Evolutionary conservation across 139 green algal species (phyloP).

Genomic region (Chlamydomonas urium): DNA sequence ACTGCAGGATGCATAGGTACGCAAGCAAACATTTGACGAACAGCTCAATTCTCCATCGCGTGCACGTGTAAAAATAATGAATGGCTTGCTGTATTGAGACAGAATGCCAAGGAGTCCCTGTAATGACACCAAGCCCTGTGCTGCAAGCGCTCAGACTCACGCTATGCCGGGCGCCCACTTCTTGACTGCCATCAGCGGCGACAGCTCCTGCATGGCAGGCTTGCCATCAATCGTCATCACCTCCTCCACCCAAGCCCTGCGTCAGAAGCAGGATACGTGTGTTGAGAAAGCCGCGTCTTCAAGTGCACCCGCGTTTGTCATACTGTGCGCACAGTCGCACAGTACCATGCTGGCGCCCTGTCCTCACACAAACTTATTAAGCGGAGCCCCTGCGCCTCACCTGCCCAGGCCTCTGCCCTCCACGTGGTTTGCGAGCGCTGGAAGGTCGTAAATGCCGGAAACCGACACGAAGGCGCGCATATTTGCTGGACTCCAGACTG

Average conservation of each 20-base stretch:
- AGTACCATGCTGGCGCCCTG: not conserved
- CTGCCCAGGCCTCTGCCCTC: conserved; percentile 75
- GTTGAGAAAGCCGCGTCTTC: not conserved
- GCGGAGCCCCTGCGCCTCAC: not conserved
- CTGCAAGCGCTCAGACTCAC: no score
- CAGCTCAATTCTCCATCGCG: no score
- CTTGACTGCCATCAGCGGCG: conserved; percentile 41
- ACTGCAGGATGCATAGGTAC: no score
- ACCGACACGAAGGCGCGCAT: conserved; percentile 57
- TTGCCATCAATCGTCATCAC: conserved; percentile 44
- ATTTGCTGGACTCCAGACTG: conserved; percentile 48
- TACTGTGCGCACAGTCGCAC: no score
- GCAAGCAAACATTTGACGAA: no score
- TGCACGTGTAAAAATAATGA: no score
- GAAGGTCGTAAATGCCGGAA: conserved; percentile 78
- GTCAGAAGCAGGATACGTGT: not conserved
- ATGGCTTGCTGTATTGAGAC: no score
- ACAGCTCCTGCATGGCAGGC: conserved; percentile 53
- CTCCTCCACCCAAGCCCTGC: conserved; percentile 12
- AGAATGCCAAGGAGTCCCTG: no score
- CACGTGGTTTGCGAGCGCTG: conserved; percentile 70
- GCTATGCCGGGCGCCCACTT: not conserved
- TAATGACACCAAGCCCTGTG: no score
- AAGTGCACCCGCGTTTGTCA: no score
- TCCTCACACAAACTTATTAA: not conserved